Percentiles rank a stretch among this genome's conserved stretches.
These are phyloP conservation scores for Diplodia scrobiculata DNA, from an alignment of 2,329 filamentous ascomycete genomes.

Conservation along the genomic window DNA sequence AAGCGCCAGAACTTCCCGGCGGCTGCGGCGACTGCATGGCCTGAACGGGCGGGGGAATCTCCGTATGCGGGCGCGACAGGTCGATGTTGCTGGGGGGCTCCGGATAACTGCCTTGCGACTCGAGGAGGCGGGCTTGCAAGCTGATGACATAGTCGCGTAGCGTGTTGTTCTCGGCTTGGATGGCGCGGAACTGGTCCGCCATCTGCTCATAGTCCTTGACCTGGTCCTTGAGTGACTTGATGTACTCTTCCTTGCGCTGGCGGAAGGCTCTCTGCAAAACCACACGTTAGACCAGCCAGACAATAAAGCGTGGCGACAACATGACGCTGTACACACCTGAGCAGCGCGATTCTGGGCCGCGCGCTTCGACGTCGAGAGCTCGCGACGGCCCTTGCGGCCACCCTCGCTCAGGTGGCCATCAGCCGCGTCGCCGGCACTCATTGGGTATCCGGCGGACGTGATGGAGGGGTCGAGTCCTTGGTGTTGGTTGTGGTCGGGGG, in stretches of 20 bases:
- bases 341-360: slow-evolving; percentile 95
- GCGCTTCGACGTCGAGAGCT: slow-evolving; percentile 92
- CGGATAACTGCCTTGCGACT: slow-evolving; percentile 80
- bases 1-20: slow-evolving; percentile 11
- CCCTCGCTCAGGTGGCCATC: slow-evolving; percentile 48
- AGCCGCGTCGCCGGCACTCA: slow-evolving; percentile 51
- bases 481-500: slow-evolving; percentile 52
- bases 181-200: slow-evolving; percentile 74
- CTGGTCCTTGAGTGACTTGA: slow-evolving; percentile 94
- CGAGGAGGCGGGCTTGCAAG: slow-evolving; percentile 81
- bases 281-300: background rate
- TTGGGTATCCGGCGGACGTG: slow-evolving; percentile 53
- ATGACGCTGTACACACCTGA: slow-evolving; percentile 66
- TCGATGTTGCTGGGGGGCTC: slow-evolving; percentile 80
- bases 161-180: slow-evolving; percentile 86
- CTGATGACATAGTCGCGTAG: slow-evolving; percentile 91
- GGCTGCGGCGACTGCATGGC: slow-evolving; percentile 36
- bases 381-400: slow-evolving; percentile 78
- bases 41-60: slow-evolving; percentile 15
- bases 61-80: slow-evolving; percentile 58
- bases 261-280: slow-evolving; percentile 80
- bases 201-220: slow-evolving; percentile 78
- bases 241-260: slow-evolving; percentile 96
- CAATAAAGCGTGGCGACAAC: too few species aligned
- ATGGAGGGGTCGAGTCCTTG: slow-evolving; percentile 63